These are phyloP conservation scores for Fonsecaea nubica DNA, from an alignment of 2,329 filamentous ascomycete species.

Conservation along the genomic window DNA sequence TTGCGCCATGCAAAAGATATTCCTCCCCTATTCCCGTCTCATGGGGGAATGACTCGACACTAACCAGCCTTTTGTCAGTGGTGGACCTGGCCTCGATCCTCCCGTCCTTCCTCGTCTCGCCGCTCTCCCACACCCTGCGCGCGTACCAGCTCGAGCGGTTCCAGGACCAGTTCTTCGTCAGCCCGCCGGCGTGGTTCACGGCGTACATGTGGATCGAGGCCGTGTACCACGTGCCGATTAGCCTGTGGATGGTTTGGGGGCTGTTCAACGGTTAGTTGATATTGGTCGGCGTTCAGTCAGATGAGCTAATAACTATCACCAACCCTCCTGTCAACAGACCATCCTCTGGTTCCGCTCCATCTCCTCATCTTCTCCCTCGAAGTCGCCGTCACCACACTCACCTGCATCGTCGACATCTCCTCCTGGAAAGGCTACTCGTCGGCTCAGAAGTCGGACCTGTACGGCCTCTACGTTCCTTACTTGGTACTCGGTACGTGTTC, in stretches of 20 bases:
- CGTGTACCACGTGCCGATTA: constrained; percentile 66
- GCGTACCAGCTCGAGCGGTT: constrained; percentile 67
- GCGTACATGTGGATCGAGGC: constrained; percentile 65
- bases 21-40: too few species aligned
- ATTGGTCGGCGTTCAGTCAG: too few species aligned
- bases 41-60: not conserved
- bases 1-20: too few species aligned
- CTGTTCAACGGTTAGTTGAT: constrained; percentile 61
- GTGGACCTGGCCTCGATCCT: constrained; percentile 68
- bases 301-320: constrained; percentile 1
- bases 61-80: constrained; percentile 49
- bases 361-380: constrained; percentile 66
- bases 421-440: constrained; percentile 59
- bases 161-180: constrained; percentile 67
- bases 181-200: constrained; percentile 65
- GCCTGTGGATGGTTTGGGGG: constrained; percentile 65
- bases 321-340: constrained; percentile 49
- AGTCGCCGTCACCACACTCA: constrained; percentile 66
- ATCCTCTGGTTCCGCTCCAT: constrained; percentile 64
- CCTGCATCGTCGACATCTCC: constrained; percentile 67
- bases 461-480: constrained; percentile 64
- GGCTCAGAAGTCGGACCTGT: constrained; percentile 58
- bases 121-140: constrained; percentile 58
- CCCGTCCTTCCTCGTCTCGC: constrained; percentile 58
- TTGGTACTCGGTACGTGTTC: constrained; percentile 59